These are phyloP conservation scores for Isabelozyma heimii DNA, from an alignment of 805 yeast genomes.

Conservation along the genomic window DNA sequence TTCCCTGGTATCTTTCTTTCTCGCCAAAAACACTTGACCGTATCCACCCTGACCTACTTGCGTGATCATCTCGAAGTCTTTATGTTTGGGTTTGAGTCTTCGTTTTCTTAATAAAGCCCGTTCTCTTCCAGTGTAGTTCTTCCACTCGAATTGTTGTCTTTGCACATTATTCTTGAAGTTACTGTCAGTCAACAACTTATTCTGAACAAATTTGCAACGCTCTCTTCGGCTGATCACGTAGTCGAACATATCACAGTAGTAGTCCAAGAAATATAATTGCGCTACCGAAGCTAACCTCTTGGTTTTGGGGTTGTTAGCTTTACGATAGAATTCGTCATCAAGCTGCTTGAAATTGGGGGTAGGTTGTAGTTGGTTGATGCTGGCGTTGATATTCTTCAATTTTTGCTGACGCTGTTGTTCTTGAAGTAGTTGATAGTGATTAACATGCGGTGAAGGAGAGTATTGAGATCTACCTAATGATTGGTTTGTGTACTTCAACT, in stretches of 20 bases:
- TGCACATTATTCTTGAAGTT: conserved; percentile 35
- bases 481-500: not conserved
- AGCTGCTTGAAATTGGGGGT: conserved; percentile 7
- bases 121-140: conserved; percentile 78
- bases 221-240: conserved; percentile 85
- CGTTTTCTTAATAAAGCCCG: conserved; percentile 81
- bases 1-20: conserved; percentile 90
- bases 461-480: too few relatives aligned
- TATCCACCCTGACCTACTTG: conserved; percentile 99
- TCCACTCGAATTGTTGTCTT: conserved; percentile 55
- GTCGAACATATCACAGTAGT: conserved; percentile 93
- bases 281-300: conserved; percentile 86
- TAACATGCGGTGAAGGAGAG: not conserved
- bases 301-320: conserved; percentile 71
- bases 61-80: conserved; percentile 93
- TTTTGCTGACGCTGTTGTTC: conserved; percentile 6
- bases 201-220: conserved; percentile 69
- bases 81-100: conserved; percentile 87
- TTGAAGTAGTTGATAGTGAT: conserved; percentile 9
- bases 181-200: conserved; percentile 50
- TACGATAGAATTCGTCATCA: conserved; percentile 49
- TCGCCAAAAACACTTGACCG: conserved; percentile 96
- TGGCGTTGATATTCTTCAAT: conserved; percentile 19
- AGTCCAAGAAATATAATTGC: conserved; percentile 90
- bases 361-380: conserved; percentile 33